These are phyloP conservation scores for Oidium heveae DNA, from an alignment of 2,329 filamentous ascomycete species.

Conservation along the genomic window DNA sequence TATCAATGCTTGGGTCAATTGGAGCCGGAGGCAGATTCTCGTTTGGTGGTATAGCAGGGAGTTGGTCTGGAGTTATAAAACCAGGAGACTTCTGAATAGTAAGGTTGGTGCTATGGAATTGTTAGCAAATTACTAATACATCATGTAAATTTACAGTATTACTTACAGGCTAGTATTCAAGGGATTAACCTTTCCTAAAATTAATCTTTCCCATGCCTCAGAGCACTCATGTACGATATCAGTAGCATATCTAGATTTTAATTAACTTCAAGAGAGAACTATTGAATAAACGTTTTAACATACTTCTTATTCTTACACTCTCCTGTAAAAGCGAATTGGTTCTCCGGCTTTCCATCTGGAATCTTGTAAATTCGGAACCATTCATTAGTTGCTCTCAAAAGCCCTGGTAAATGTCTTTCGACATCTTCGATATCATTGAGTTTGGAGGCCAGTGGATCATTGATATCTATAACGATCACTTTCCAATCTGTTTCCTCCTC, in stretches of 20 bases:
- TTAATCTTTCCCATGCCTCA: conserved; percentile 91
- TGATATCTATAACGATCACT: conserved; percentile 97
- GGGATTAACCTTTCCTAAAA: conserved; percentile 63
- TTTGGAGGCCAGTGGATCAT: conserved; percentile 88
- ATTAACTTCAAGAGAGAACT: conserved; percentile 2
- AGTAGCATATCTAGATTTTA: conserved; percentile 48
- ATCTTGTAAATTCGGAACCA: conserved; percentile 99
- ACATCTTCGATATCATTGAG: conserved; percentile 98
- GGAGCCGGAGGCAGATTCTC: conserved; percentile 65
- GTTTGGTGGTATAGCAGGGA: conserved; percentile 52
- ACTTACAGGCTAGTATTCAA: conserved; percentile 65
- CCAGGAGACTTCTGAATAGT: conserved; percentile 48
- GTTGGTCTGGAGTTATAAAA: conserved; percentile 41
- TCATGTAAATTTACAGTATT: conserved; percentile 1
- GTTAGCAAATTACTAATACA: conserved; percentile 10
- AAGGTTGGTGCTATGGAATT: conserved; percentile 45
- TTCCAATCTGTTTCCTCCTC: conserved; percentile 99
- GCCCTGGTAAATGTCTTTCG: conserved; percentile 88
- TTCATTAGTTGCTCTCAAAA: conserved; percentile 94
- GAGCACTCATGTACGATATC: conserved; percentile 89
- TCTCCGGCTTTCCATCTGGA: conserved; percentile 99
- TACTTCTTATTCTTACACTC: conserved; percentile 99
- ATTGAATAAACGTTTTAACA: conserved; percentile 8
- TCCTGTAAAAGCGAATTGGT: conserved; percentile 98
- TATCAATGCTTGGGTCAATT: conserved; percentile 92